phyloP scores from a whole-genome alignment of 2,329 filamentous ascomycete species.

The Fusarium sp. region DNA sequence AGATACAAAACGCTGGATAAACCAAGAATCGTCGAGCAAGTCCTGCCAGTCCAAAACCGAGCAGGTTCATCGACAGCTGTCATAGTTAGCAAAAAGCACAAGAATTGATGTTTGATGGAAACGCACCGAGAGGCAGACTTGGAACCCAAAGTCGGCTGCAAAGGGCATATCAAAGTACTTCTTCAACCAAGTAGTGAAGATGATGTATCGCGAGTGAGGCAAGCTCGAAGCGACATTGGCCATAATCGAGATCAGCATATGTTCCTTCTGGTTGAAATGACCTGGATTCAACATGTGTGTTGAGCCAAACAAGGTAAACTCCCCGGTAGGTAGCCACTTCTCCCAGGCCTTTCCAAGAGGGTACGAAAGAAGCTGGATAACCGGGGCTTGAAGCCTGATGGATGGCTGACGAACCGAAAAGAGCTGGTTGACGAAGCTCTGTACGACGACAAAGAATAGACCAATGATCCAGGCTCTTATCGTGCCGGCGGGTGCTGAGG shows the following conservation, averaged over 20 bases:
- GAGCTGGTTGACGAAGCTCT: conserved; percentile 65
- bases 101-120: too few species aligned
- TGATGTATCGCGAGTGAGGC: conserved; percentile 37
- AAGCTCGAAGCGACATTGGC: conserved; percentile 36
- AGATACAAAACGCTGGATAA: conserved; percentile 54
- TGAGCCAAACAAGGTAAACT: conserved; percentile 55
- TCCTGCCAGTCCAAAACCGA: conserved; percentile 68
- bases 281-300: conserved; percentile 64
- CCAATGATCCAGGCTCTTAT: conserved; percentile 65
- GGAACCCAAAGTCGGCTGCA: conserved; percentile 47
- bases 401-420: conserved; percentile 66
- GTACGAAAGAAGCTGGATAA: conserved; percentile 64
- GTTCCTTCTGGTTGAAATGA: conserved; percentile 69
- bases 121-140: conserved; percentile 42
- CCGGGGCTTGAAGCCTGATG: conserved; percentile 63
- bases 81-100: neutral
- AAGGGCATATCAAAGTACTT: conserved; percentile 41
- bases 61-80: conserved; percentile 49
- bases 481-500: conserved; percentile 62
- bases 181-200: conserved; percentile 39
- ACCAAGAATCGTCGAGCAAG: conserved; percentile 62
- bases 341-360: conserved; percentile 60
- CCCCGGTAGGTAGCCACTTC: conserved; percentile 57
- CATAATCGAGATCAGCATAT: conserved; percentile 70
- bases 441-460: conserved; percentile 57